phyloP scores from a whole-genome alignment of 139 green algal species.

The Tetraselmis chui region DNA sequence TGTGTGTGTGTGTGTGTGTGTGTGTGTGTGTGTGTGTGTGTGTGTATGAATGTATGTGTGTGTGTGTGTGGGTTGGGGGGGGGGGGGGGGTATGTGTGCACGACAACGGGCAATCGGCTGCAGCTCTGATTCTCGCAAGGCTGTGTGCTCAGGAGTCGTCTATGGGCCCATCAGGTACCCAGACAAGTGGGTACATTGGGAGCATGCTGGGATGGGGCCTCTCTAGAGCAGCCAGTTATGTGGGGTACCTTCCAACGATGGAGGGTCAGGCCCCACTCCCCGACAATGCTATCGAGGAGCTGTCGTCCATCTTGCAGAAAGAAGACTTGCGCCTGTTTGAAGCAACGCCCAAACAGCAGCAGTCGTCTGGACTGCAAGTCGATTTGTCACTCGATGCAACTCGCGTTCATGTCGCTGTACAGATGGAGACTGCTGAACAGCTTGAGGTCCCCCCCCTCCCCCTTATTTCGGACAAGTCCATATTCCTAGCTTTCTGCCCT shows the following conservation, averaged over 20 bases:
- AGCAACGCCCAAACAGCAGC: not conserved
- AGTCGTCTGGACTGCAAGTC: not conserved
- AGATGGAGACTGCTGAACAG: not conserved
- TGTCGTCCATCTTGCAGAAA: constrained; percentile 15
- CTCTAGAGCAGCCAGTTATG: constrained; percentile 19
- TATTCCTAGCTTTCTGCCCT: too few species aligned
- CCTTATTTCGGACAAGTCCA: too few species aligned
- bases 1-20: too few species aligned
- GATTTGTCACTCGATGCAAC: not conserved
- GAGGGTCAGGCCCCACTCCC: constrained; percentile 16
- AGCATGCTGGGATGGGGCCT: constrained; percentile 26
- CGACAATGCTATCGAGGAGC: constrained; percentile 29
- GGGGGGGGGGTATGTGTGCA: too few species aligned
- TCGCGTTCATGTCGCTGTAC: not conserved
- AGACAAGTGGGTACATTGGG: not conserved
- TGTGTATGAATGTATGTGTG: too few species aligned
- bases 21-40: too few species aligned
- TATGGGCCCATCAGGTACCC: too few species aligned
- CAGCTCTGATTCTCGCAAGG: too few species aligned
- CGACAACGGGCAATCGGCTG: too few species aligned
- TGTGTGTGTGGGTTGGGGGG: too few species aligned
- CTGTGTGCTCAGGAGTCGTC: too few species aligned
- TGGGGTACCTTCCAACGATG: constrained; percentile 26
- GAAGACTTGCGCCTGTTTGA: not conserved
- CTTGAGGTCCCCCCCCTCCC: not conserved